phyloP scores from a whole-genome alignment of 2,329 filamentous ascomycete species.

The Fusarium siculi region DNA sequence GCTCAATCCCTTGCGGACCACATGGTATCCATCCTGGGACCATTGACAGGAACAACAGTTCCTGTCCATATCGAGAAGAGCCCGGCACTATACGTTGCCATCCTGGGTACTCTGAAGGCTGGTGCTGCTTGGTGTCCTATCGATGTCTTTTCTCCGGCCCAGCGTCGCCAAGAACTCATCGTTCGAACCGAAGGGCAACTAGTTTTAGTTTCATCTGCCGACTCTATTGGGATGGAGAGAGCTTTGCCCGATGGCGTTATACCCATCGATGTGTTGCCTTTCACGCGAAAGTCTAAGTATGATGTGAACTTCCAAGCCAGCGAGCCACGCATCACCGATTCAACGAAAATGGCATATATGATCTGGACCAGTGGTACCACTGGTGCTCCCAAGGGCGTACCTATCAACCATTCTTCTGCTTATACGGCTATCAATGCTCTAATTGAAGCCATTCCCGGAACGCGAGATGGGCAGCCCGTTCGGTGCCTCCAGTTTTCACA shows the following conservation, averaged over 20 bases:
- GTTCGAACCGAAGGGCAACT: constrained; percentile 46
- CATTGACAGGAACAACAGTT: constrained; percentile 35
- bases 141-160: constrained; percentile 51
- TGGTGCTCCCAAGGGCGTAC: constrained; percentile 52
- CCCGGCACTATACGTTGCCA: constrained; percentile 52
- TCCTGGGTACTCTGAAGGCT: constrained; percentile 55
- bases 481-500: constrained; percentile 51
- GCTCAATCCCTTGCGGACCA: neutral
- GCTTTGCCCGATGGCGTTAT: neutral
- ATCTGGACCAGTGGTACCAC: constrained; percentile 49
- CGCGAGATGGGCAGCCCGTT: neutral
- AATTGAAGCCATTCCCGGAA: neutral
- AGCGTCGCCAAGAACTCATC: constrained; percentile 52
- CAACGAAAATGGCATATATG: constrained; percentile 45
- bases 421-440: neutral
- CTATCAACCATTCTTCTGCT: constrained; percentile 50
- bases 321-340: neutral
- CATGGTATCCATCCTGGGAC: neutral
- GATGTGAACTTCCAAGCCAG: neutral
- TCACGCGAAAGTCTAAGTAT: neutral
- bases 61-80: constrained; percentile 54
- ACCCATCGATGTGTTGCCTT: constrained; percentile 1
- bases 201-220: neutral
- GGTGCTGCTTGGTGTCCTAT: constrained; percentile 55
- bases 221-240: neutral